Evolutionary conservation across 2,329 filamentous ascomycete genomes (phyloP), one percentile per base, ranked within the genome.

Genomic region (Nemania sp.): DNA sequence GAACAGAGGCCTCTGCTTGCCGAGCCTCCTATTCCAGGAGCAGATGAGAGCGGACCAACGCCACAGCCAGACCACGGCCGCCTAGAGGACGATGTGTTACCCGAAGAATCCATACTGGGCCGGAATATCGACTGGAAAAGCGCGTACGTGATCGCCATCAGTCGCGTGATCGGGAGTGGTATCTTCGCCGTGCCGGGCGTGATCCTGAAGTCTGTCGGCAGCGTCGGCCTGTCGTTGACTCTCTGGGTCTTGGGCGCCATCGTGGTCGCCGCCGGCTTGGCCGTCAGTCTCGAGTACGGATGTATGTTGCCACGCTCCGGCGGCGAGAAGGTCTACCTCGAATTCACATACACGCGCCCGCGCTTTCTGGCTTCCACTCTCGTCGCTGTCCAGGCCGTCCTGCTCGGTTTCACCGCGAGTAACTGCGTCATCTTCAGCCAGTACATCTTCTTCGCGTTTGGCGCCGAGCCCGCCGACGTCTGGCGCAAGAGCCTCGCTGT

Each of bases 141-240:
- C 61, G 82, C 83, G 1, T 88, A 85, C 66, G 84, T 89, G 49
- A 75, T 89, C 17, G 82, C 86, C 6, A 84, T 89, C 22, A 87
- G 83, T 1, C 78, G 86, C 11, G 84, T 89, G 5, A 84, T 89
- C 24, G 86, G 86, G 11, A 86, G 80, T 62, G 86, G 86, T 22
- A 88, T 90, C 59, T 90, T 90, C 63, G 86, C 86, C 0, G 89
- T 86, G 0, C 87, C 85, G 0, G 86, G 83, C 0, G 78, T 84
- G 4, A 88, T 91, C 44, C 76, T 88, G 3, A 79, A 82, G 31
- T 80, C 82, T 0, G 82, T 84, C 2, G 88, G 88, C 1, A 90
- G 86, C 50, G 76, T 86, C 0, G 86, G 86, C 0, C 70, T 89
- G 2, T 78, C 84, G 0, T 68, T 90, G 1, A 59, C 78, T 1